These are phyloP conservation scores for Melaleuca alternifolia DNA, from an alignment of 345 rosid genomes.

Conservation along the genomic window DNA sequence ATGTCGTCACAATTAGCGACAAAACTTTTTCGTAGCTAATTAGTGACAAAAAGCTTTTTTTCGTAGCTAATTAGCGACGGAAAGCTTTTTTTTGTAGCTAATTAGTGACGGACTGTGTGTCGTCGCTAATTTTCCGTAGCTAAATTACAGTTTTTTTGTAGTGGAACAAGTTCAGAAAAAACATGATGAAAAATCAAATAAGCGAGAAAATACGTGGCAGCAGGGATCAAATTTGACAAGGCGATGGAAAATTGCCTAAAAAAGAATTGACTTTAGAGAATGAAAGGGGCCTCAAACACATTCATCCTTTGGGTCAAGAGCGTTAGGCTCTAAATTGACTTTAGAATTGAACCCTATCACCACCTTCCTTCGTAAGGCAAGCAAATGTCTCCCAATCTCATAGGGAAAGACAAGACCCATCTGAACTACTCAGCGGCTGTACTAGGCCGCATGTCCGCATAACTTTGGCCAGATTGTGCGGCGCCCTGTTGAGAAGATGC, in stretches of 20 bases:
- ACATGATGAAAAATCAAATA: background rate
- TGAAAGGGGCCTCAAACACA: fast-evolving
- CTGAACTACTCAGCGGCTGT: background rate
- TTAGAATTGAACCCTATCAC: background rate
- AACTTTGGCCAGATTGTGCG: background rate
- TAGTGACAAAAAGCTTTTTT: too few relatives aligned
- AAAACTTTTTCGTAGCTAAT: too few relatives aligned
- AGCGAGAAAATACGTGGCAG: background rate
- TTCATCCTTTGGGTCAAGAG: background rate
- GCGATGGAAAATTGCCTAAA: too few relatives aligned
- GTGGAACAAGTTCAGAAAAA: too few relatives aligned
- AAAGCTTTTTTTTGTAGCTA: too few relatives aligned
- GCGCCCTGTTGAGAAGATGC: background rate
- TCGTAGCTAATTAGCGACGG: too few relatives aligned
- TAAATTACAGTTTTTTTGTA: too few relatives aligned
- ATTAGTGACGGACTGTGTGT: too few relatives aligned
- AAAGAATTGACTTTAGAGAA: background rate
- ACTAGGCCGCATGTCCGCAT: background rate
- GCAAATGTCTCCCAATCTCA: background rate
- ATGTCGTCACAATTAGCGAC: too few relatives aligned
- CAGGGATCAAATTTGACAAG: too few relatives aligned
- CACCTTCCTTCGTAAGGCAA: background rate
- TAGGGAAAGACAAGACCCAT: background rate
- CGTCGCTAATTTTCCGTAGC: too few relatives aligned
- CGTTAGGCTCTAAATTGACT: background rate